Evolutionary conservation across 1,284 basidiomycete genomes (phyloP).

Genomic region (Tilletia setariae): DNA sequence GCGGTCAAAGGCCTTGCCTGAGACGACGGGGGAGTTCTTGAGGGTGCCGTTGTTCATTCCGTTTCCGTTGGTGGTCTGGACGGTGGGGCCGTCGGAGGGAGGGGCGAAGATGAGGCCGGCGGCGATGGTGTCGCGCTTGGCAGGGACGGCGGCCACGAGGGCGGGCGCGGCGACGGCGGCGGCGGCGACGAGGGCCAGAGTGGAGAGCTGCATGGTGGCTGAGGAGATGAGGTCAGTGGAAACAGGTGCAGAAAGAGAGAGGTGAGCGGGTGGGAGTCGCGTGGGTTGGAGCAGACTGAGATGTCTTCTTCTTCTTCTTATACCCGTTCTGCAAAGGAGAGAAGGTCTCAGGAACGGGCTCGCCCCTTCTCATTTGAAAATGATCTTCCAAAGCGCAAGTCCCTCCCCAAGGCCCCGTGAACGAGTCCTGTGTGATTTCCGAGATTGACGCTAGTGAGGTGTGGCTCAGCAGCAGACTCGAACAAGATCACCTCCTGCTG

Average conservation of each 20-base stretch:
- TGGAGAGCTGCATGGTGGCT: constrained; percentile 75
- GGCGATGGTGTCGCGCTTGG: constrained; percentile 39
- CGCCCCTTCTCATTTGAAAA: too few relatives aligned
- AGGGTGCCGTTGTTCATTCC: constrained; percentile 58
- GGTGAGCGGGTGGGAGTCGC: not conserved
- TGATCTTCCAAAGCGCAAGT: too few relatives aligned
- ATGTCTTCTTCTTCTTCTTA: not conserved
- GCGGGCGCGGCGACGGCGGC: constrained; percentile 76
- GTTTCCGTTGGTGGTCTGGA: constrained; percentile 55
- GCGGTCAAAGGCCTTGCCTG: constrained; percentile 61
- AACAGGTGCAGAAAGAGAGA: not conserved
- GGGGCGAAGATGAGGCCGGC: constrained; percentile 54
- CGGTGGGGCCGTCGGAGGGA: constrained; percentile 55
- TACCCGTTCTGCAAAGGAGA: too few relatives aligned
- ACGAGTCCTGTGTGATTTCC: too few relatives aligned
- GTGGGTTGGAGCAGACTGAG: too few relatives aligned
- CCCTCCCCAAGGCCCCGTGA: too few relatives aligned
- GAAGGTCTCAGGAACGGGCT: too few relatives aligned
- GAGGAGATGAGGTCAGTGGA: constrained; percentile 54
- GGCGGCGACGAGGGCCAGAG: constrained; percentile 88
- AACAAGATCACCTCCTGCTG: too few relatives aligned
- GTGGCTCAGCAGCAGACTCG: too few relatives aligned
- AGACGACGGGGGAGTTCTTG: constrained; percentile 53
- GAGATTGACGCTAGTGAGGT: too few relatives aligned
- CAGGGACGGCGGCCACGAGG: constrained; percentile 66